These are phyloP conservation scores for Cocos nucifera DNA, from an alignment of 176 grass and related monocot species.

Conservation along the genomic window DNA sequence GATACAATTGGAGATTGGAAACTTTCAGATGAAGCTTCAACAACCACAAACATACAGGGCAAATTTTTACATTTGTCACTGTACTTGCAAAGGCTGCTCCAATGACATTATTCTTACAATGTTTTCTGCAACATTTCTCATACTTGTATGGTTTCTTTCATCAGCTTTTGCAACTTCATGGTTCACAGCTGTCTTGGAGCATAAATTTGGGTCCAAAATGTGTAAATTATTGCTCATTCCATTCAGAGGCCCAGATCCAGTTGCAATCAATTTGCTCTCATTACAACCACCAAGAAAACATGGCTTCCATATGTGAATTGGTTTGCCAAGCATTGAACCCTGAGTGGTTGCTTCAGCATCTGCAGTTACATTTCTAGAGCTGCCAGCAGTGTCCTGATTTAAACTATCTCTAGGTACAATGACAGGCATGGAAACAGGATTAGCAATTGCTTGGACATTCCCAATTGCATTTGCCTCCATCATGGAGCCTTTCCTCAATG, in stretches of 20 bases:
- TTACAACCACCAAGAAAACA: constrained; percentile 30
- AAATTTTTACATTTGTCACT: neutral
- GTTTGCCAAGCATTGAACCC: constrained; percentile 23
- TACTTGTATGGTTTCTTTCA: constrained; percentile 13
- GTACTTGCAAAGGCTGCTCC: constrained; percentile 29
- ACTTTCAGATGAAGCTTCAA: too few species aligned
- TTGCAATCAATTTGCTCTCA: constrained; percentile 31
- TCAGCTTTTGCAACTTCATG: constrained; percentile 24
- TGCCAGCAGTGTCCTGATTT: constrained; percentile 29
- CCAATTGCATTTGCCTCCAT: constrained; percentile 31
- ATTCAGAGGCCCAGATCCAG: constrained; percentile 17
- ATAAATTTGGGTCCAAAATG: constrained; percentile 39
- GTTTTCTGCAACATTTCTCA: constrained; percentile 42
- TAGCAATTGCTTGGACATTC: constrained; percentile 55
- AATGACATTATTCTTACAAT: constrained; percentile 46
- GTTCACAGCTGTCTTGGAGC: constrained; percentile 24
- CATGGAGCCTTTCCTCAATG: constrained; percentile 25
- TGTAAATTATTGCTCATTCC: constrained; percentile 2
- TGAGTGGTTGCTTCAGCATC: constrained; percentile 22
- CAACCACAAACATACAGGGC: too few species aligned
- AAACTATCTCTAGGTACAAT: constrained; percentile 68
- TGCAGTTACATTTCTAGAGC: constrained; percentile 24
- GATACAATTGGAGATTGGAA: too few species aligned
- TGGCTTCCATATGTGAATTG: constrained; percentile 35
- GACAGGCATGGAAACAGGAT: constrained; percentile 41